Base-by-base conservation (phyloP, 768 basidiomycete genomes). In the Hericium coralloides region DNA sequence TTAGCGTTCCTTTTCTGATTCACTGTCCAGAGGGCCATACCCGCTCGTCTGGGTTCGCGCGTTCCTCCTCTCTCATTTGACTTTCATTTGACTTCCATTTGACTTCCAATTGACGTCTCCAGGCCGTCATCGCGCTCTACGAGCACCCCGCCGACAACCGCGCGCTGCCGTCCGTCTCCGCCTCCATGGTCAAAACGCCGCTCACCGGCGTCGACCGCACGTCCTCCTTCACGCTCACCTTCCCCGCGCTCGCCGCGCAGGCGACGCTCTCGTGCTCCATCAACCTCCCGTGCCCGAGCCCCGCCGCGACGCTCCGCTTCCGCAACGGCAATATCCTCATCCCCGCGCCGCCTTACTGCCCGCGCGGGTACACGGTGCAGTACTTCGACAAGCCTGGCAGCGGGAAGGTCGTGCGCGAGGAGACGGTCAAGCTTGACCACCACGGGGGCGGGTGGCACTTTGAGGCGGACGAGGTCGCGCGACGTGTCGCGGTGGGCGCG, bases 391-490 rank as follows among this genome's bases (percentile, higher is more conserved):
- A 76, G 55, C 71, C 72, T 23, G 79, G 77, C 1, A 75, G 75
- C 9, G 70, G 66, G 5, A 66, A 66, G 17, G 66, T 77, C 37
- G 73, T 72, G 36, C 74, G 73, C 52, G 85, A 88, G 65, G 87
- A 89, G 66, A 82, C 75, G 49, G 76, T 70, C 57, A 68, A 64
- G 25, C 82, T 86, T 59, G 47, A 59, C 7, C 2, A 37, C 39
- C 4, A 37, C 23, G 60, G 58, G 25, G 52, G 41, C 9, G 92
- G 91, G 8, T 89, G 81, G 86, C 81, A 90, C 68, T 95, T 85
- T 69, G 81, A 94, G 69, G 91, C 92, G 3, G 92, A 95, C 64
- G 91, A 94, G 58, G 90, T 92, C 12, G 92, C 89, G 17, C 71
- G 89, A 50, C 89, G 87, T 65, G 73, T 92, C 20, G 70, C 82